Base-by-base conservation (phyloP, 352 stramenopile genomes). In the Phytophthora boehmeriae region DNA sequence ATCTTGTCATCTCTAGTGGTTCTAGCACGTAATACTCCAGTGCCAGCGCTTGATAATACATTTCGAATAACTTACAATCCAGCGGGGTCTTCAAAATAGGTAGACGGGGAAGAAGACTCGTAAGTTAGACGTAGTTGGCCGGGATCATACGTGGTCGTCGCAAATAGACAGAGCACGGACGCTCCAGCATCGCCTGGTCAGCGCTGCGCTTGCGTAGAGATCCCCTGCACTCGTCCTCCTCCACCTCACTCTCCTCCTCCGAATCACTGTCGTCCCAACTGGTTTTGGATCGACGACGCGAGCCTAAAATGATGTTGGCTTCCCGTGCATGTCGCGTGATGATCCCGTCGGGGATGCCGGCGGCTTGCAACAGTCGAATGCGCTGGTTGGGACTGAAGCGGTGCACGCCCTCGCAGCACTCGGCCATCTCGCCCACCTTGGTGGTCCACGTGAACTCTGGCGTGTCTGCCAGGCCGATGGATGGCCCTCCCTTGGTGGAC, bases 361-460 rank as follows among this genome's bases (percentile, higher is more conserved):
- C 77, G 48, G 59, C 59, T 44, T 88, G 75, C 27, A 89, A 63
- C 53, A 89, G 57, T 16, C 71, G 76, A 49, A 85, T 76, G 38
- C 80, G 76, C 54, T 89, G 73, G 49, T 76, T 78, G n/a, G 66
- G 62, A n/a, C 70, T 71, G 66, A 89, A 88, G 17, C 77, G 75
- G 51, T 83, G 80, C 11, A 89, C 67, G n/a, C 80, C 80, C 63
- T 89, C 77, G 34, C 77, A 80, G 54, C 77, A 55, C 49, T 87
- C 77, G 38, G 80, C 80, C 80, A 89, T 89, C 46, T 89, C 69
- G 51, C 73, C 79, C 61, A 88, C 79, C 41, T 74, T 84, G 27
- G 76, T 91, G 22, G 74, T 89, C 76, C 77, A 86, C 28, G 77
- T 89, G 60, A 87, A 87, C 66, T 89, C 81, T 38, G 75, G 74